Evolutionary conservation across 331 rosid species (phyloP), one percentile per base, ranked within the genome.

Genomic region (Pyracantha coccinea): DNA sequence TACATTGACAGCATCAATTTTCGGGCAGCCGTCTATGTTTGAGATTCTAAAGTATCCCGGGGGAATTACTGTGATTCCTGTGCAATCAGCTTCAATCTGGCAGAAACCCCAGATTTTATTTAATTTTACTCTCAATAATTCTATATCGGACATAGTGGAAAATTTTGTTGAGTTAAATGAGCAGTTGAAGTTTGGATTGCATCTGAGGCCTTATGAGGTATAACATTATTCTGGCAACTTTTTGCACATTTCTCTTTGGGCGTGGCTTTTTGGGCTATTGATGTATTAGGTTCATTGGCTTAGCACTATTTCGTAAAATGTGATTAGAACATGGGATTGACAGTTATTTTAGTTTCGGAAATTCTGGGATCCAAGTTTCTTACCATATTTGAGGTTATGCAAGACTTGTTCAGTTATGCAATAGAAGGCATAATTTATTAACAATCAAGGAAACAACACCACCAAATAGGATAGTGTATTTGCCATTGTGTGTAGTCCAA

Each of bases 41-140:
- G 91, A 94, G 89, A 88, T 87, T 77, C 79, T 87, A 20, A 88
- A 90, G 84, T 84, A 83, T 90, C 86, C 90, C 16, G 92, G 90
- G 63, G 98, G 97, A 59, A 33, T 94, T 77, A 83, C 93, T 78
- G 86, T 94, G 75, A 82, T 86, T 80, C 98, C 98, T 5, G 71
- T 41, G 76, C 90, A 88, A 84, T 77, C 85, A 66, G 83, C 86
- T 76, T 78, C 85, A 13, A 79, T 88, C 77, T 87, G 96, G 97
- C 86, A 77, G 85, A 85, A 76, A 19, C 96, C 92, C 4, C 85
- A 87, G 91, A 79, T 85, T 77, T 82, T 88, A 53, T 94, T 94
- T 75, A 88, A 90, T 77, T 91, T 94, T 85, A 91, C 95, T 69
- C 93, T 91, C 66, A 59, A 88, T 44, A 88, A 87, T 83, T 90